Base-by-base conservation (phyloP, 208 protist species). In the Kentomonas sorsogonicus region DNA sequence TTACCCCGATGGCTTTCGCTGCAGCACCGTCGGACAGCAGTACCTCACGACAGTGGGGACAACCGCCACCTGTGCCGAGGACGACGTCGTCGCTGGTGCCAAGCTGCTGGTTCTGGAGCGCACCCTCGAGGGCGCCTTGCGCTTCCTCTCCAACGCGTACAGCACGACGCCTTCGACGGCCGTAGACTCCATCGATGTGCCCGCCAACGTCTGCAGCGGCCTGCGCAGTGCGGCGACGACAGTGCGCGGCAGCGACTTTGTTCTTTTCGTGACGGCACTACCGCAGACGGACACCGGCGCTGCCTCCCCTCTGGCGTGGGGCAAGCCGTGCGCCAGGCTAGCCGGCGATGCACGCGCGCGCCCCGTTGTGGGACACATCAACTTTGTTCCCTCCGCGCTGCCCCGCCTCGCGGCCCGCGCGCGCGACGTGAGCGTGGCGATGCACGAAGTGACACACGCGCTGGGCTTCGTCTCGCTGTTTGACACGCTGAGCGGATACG, bases 401-500 rank as follows among this genome's bases (percentile, higher is more conserved):
- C 51, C 11, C 5, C 11, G 47, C 39, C 43, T 30, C 2, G 31
- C 25, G 38, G 23, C 9, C 11, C 43, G 52, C 4, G 36, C 50
- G 9, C 53, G 30, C 36, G 30, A n/a, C 34, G 53, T 59, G 27
- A 44, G 45, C 30, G 53, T 79, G 20, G 72, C 67, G 1, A 63
- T 76, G 26, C 77, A 89, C 63, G 82, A 89, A 48, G 20, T 83
- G 0, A 67, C 77, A 34, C 82, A 89, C 52, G 75, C 82, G 16
- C 62, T 89, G 7, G 77, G 82, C 23, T 85, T 86, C 47, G 63
- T 46, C 9, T 39, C 58, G 27, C 41, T 81, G 7, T 66, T 47
- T 27, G 30, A 26, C 5, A 61, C 47, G 1, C 54, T 62, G 43
- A 54, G 41, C 48, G 27, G n/a, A 2, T 60, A 71, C 50, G 38